Evolutionary conservation across 2,329 filamentous ascomycete species (phyloP), one percentile per base, ranked within the genome.

Genomic region (Aureobasidium mangrovei): DNA sequence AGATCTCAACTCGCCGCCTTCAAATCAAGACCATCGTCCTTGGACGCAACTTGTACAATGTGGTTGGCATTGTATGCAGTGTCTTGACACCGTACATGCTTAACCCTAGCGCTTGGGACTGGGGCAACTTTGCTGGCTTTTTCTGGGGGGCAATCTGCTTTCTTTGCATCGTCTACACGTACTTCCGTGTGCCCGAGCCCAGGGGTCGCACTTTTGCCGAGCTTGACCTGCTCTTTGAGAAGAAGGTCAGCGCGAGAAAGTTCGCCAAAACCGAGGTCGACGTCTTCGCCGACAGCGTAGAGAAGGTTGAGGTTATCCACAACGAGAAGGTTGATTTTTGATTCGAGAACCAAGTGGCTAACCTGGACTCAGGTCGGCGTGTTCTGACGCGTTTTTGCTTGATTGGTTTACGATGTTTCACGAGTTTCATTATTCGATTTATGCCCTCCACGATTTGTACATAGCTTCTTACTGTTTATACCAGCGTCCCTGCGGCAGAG

Each of bases 1-100:
- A 95, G 68, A 71, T 95, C 26, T 90, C 88, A 0, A 89, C 88
- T 0, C 81, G 87, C 10, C 80, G 90, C 2, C 77, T 96, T 33
- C 86, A 91, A 65, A 91, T 94, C 74, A 95, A 95, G 75, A 95
- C 91, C 0, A 86, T 95, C 26, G 90, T 93, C 1, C 78, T 95
- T 2, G 89, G 86, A 1, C 85, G 90, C 54, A 87, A 88, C 61
- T 73, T 89, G 9, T 77, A 74, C 75, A 91, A 93, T 64, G 74
- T 95, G 48, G 86, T 91, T 41, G 85, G 81, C 59, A 95, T 96
- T 60, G 72, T 95, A 62, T 88, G 83, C 65, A 84, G 82, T 48
- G 85, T 95, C 3, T 70, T 95, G 39, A 94, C 88, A 0, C 90
- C 90, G 0, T 95, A 94, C 71, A 95, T 95, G 90, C 78, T 95